Conservation (phyloP, 2,329 filamentous ascomycete species). For the Colletotrichum siamense region DNA sequence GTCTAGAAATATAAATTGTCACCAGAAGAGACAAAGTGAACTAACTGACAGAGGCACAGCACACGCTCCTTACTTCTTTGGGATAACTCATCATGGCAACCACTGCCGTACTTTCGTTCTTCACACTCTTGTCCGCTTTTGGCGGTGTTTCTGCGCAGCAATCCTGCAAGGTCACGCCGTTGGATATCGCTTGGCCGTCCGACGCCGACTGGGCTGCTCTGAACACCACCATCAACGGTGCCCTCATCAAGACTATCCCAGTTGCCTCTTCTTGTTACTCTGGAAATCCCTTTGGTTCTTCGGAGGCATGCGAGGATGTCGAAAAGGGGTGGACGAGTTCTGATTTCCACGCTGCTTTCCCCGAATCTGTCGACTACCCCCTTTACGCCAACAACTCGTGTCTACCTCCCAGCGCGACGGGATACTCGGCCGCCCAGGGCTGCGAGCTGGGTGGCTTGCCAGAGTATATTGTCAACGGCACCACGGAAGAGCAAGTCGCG, state of each 20-base stretch:
- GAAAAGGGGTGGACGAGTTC: background rate
- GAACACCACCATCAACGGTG: constrained; percentile 49
- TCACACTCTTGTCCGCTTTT: background rate
- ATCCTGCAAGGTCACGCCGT: background rate
- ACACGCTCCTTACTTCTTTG: background rate
- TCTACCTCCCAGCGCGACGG: background rate
- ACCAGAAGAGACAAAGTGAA: background rate
- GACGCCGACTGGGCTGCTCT: constrained; percentile 41
- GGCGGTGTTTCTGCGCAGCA: background rate
- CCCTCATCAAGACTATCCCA: constrained; percentile 48
- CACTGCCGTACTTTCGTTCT: background rate
- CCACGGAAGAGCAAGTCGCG: constrained; percentile 34
- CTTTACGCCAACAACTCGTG: constrained; percentile 10
- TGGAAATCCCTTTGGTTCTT: constrained; percentile 21
- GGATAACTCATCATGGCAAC: background rate
- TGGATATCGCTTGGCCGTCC: constrained; percentile 10
- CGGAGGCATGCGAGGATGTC: background rate
- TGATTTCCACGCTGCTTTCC: background rate
- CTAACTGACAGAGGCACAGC: background rate
- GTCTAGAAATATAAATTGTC: background rate
- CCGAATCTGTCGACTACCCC: background rate
- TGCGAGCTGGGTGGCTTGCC: constrained; percentile 39
- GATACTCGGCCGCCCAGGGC: background rate
- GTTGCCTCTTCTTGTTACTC: constrained; percentile 51
- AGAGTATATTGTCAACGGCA: constrained; percentile 39